Base-by-base conservation (phyloP, 2,329 filamentous ascomycete species). In the Elsinoe ampelina region DNA sequence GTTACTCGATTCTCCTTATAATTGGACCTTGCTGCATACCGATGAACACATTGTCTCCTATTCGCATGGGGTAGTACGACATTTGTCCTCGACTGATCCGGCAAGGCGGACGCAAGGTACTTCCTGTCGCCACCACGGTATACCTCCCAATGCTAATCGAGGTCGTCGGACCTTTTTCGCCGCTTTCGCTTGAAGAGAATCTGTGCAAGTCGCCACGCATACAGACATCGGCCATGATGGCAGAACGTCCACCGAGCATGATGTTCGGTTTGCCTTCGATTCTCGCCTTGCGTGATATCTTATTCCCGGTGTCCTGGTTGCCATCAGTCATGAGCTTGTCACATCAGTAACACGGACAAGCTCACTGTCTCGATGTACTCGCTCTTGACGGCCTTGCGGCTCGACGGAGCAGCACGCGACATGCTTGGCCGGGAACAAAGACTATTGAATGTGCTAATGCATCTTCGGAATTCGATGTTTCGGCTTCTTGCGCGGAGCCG, bases 191-290 rank as follows among this genome's bases (percentile, higher is more conserved):
- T 38, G 69, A 70, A 6, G 68, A 54, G 77, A 73, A 7, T 73
- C 76, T 6, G 78, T 83, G 55, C 77, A 98, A 81, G 68, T 98
- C 93, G 43, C 92, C 93, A 48, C 93, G 86, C 68, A 98, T 89
- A 72, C 93, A 90, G 65, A 90, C 92, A 68, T 95, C 91, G 61
- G 90, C 86, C 78, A 95, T 90, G 67, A 98, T 95, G 61, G 97
- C 89, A 0, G 91, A 95, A 73, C 72, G 95, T 61, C 93, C 93
- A 64, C 90, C 93, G 1, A 98, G 86, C 72, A 95, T 95, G 73
- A 98, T 97, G 74, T 97, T 95, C 65, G 95, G 90, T 19, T 92
- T 96, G 66, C 93, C 93, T 67, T 95, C 87, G 64, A 98, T 89
- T 68, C 86, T 85, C 60, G 89, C 88, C 64, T 89, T 89, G 63